These are phyloP conservation scores for Closterium sp. DNA, from an alignment of 139 green algal genomes.

Conservation along the genomic window DNA sequence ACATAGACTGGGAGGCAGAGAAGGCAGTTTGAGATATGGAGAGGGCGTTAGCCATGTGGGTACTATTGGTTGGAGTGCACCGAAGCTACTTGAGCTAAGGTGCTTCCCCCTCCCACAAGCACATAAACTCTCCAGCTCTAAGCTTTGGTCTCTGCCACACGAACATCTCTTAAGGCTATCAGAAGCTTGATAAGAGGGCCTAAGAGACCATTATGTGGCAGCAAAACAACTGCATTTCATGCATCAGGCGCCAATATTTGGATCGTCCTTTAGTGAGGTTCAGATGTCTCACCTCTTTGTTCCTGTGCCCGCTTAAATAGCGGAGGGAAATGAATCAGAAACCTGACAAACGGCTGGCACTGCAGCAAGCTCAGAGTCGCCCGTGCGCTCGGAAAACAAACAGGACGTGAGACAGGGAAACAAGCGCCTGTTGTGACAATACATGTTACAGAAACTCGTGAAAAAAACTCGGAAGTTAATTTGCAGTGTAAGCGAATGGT, in stretches of 20 bases:
- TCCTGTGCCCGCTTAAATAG: not conserved
- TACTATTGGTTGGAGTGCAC: not conserved
- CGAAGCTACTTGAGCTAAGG: not conserved
- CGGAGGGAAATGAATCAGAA: not conserved
- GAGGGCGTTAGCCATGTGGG: not conserved
- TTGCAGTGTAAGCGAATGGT: no score
- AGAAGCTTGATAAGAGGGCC: not conserved
- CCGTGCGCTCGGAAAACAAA: no score
- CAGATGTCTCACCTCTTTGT: not conserved
- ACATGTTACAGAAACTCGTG: no score
- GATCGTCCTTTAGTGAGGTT: not conserved
- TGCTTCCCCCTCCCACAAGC: not conserved
- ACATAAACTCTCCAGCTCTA: not conserved
- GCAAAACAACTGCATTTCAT: not conserved
- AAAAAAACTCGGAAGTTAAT: no score
- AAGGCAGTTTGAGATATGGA: not conserved
- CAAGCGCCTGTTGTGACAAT: no score
- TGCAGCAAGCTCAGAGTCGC: not conserved
- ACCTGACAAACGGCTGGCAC: not conserved
- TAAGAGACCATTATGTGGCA: not conserved
- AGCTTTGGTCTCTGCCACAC: not conserved
- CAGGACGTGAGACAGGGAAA: no score
- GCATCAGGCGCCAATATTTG: not conserved
- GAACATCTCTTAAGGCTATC: not conserved
- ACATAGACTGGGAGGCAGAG: no score